A percentile compares a stretch with the other conserved stretches of the same genome.
Evolutionary conservation across 1,139 yeast genomes (phyloP).

Genomic region (Yamadazyma mexicana): DNA sequence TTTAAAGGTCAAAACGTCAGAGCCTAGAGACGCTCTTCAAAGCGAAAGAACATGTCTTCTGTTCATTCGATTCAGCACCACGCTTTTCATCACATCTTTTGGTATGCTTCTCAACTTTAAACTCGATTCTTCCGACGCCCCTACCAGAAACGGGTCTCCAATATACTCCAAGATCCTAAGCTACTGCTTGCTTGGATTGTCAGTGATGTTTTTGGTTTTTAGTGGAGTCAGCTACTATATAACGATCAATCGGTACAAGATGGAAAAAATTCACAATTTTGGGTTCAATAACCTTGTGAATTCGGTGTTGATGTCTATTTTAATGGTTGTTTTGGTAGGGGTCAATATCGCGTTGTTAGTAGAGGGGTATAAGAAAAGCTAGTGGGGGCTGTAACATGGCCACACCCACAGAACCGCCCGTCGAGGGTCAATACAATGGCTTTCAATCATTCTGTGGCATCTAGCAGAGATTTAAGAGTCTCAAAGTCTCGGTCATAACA

Average conservation of each 20-base stretch:
- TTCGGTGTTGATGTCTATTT: conserved; percentile 35
- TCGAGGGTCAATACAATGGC: too few relatives aligned
- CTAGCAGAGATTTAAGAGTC: too few relatives aligned
- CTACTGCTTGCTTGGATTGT: conserved; percentile 37
- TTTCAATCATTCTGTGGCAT: too few relatives aligned
- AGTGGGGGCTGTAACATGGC: background rate
- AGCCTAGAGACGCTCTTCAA: conserved; percentile 63
- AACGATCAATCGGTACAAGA: conserved; percentile 47
- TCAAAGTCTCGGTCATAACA: too few relatives aligned
- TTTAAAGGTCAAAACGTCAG: conserved; percentile 47
- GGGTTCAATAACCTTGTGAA: conserved; percentile 40
- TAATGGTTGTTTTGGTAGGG: conserved; percentile 43
- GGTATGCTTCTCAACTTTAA: conserved; percentile 54
- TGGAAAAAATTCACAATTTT: conserved; percentile 41
- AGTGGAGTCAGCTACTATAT: conserved; percentile 47
- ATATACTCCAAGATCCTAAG: conserved; percentile 36
- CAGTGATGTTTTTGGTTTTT: conserved; percentile 40
- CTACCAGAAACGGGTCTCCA: conserved; percentile 13
- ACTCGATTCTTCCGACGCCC: conserved; percentile 31
- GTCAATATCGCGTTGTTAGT: conserved; percentile 44
- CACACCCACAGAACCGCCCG: too few relatives aligned
- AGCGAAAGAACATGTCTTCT: conserved; percentile 59
- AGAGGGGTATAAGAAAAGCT: conserved; percentile 22
- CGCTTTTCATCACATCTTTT: conserved; percentile 51
- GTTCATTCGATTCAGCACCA: conserved; percentile 51